Base-by-base conservation (phyloP, 192 early-diverging fungal genomes). In the Phycomyces blakesleeanus region DNA sequence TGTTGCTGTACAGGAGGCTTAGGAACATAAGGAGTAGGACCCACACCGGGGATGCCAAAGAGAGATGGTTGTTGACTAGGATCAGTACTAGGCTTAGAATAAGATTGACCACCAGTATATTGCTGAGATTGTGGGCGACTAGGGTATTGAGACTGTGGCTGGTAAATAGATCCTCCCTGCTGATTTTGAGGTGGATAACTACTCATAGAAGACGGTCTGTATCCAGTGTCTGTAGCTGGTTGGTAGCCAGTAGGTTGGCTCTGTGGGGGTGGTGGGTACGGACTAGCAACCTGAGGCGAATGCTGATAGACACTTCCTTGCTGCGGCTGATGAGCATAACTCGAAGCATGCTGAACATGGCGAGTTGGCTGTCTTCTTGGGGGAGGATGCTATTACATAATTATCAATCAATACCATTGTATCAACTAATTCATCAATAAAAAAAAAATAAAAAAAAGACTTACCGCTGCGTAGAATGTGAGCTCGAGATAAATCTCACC, bases 401-500 rank as follows among this genome's bases (percentile, higher is more conserved):
- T 9, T 15, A 25, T 34, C 8, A 27, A 41, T 42, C 10, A 25
- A 14, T 29, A 37, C 26, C 16, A 55, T n/a, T 14, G 18, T 38
- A 37, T 44, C 26, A 41, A 47, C 22, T 0, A 58, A 2, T 34
- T 26, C 16, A 60, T 22, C 14, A 1, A 24, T 25, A 20, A 5
- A 16, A 21, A 16, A 39, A 14, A 42, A 40, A 14, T 52, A 34
- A 3, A 50, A 39, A 29, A 34, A 18, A 25, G 22, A 66, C 76
- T 75, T 78, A 80, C 81, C 25, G 76, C 67, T 3, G 78, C 68
- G 58, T 83, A 83, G 39, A 79, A 83, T 12, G 81, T 83, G 42
- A 83, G 34, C 49, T 83, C 81, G 18, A 83, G 68, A 54, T 80
- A 83, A 24, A 83, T 69, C 37, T 83, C 74, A n/a, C 81, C 81